Conservation (phyloP, 108 stramenopile species). For the Chaetoceros tenuissimus region DNA sequence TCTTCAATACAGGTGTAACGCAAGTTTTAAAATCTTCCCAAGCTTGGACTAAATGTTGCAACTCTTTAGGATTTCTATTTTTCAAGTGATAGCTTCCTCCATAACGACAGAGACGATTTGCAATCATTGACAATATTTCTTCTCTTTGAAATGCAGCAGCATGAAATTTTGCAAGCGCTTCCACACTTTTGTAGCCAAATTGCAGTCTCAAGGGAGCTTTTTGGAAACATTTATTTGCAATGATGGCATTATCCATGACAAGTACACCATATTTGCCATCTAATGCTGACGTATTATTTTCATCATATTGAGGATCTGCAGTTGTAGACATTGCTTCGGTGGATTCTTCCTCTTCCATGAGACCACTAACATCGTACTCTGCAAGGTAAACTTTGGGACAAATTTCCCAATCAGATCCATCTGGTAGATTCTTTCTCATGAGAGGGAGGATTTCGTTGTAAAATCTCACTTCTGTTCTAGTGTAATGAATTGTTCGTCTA, state of each 20-base stretch:
- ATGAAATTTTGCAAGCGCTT: conserved; percentile 59
- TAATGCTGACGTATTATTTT: neutral
- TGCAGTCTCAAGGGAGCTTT: conserved; percentile 42
- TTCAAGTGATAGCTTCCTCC: conserved; percentile 61
- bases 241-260: conserved; percentile 26
- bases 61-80: conserved; percentile 63
- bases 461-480: conserved; percentile 67
- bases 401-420: conserved; percentile 3
- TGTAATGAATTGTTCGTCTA: conserved; percentile 61
- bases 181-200: conserved; percentile 35
- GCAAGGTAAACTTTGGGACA: conserved; percentile 35
- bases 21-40: conserved; percentile 47
- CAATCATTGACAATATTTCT: conserved; percentile 28
- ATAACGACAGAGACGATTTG: conserved; percentile 27
- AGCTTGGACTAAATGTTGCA: conserved; percentile 31
- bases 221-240: conserved; percentile 42
- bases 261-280: conserved; percentile 17
- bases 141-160: conserved; percentile 54
- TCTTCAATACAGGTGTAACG: conserved; percentile 8
- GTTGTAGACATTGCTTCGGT: conserved; percentile 21
- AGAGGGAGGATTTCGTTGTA: conserved; percentile 54
- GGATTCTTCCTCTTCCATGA: conserved; percentile 29
- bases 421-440: conserved; percentile 6
- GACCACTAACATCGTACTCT: conserved; percentile 40
- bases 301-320: neutral